Conservation (phyloP, 164 flowering plant genomes). For the Dillenia turbinata region DNA sequence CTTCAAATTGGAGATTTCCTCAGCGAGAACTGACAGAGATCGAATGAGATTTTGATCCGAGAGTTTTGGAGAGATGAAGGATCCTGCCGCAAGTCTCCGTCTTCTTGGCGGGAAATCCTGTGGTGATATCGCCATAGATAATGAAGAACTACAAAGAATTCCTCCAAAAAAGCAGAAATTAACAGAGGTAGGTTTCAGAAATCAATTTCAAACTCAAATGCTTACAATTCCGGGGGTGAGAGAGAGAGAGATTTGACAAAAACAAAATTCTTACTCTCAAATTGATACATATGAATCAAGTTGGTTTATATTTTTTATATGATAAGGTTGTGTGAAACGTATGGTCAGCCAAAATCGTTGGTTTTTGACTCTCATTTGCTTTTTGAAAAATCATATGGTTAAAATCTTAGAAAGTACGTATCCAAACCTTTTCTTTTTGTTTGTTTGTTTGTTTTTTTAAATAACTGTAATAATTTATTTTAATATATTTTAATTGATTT, state of each 20-base stretch:
- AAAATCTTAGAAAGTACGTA: too few relatives aligned
- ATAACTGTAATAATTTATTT: too few relatives aligned
- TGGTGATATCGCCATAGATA: conserved; percentile 51
- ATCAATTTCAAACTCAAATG: not conserved
- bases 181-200: not conserved
- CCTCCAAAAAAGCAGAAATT: not conserved
- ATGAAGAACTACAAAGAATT: not conserved
- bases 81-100: conserved; percentile 49
- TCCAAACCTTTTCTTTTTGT: too few relatives aligned
- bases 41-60: conserved; percentile 38
- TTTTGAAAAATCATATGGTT: too few relatives aligned
- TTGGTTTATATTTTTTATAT: too few relatives aligned
- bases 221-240: not conserved
- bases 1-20: conserved; percentile 40
- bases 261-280: too few relatives aligned
- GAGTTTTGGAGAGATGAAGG: conserved; percentile 46
- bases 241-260: not conserved
- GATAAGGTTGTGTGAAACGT: too few relatives aligned
- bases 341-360: too few relatives aligned
- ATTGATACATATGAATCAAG: too few relatives aligned
- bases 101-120: conserved; percentile 46
- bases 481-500: too few relatives aligned
- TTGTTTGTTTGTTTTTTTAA: too few relatives aligned
- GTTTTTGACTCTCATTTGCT: too few relatives aligned
- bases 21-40: conserved; percentile 42